phyloP scores from a whole-genome alignment of 75 land plant species.

The Ceratopteris richardii region DNA sequence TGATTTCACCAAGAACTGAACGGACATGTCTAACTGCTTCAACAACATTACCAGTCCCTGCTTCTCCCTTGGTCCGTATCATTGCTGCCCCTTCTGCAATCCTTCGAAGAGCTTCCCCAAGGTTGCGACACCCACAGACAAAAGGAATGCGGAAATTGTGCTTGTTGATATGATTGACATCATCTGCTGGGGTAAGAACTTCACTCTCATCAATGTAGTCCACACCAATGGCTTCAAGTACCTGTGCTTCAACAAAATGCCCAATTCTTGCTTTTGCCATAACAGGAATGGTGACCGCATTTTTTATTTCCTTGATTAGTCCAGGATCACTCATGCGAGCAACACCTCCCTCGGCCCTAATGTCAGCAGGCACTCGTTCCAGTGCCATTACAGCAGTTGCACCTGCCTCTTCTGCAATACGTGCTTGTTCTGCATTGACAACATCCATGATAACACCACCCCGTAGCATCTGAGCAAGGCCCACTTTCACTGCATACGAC shows the following conservation, averaged over 20 bases:
- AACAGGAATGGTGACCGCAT: conserved; percentile 69
- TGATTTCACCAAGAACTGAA: conserved; percentile 26
- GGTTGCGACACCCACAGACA: conserved; percentile 27
- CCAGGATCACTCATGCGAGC: conserved; percentile 80
- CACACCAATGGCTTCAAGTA: conserved; percentile 70
- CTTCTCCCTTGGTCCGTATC: conserved; percentile 93
- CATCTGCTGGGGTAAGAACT: conserved; percentile 78
- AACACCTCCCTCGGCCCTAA: conserved; percentile 67
- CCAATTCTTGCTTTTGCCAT: conserved; percentile 88
- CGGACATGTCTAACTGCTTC: conserved; percentile 87
- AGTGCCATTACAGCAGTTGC: conserved; percentile 77
- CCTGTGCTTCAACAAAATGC: conserved; percentile 83
- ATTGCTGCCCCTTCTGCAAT: conserved; percentile 45
- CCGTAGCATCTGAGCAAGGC: conserved; percentile 71
- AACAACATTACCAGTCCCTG: conserved; percentile 83
- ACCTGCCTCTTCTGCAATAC: conserved; percentile 76
- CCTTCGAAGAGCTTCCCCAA: conserved; percentile 32
- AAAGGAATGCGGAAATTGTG: conserved; percentile 64
- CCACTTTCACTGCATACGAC: conserved; percentile 67
- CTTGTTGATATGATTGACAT: conserved; percentile 81
- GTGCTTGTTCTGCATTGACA: conserved; percentile 61
- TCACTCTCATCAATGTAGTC: conserved; percentile 88
- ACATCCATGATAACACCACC: conserved; percentile 87
- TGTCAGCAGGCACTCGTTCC: conserved; percentile 75
- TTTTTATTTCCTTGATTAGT: conserved; percentile 76